Conservation (phyloP, 2,329 filamentous ascomycete genomes). For the Hymenoscyphus infarciens region DNA sequence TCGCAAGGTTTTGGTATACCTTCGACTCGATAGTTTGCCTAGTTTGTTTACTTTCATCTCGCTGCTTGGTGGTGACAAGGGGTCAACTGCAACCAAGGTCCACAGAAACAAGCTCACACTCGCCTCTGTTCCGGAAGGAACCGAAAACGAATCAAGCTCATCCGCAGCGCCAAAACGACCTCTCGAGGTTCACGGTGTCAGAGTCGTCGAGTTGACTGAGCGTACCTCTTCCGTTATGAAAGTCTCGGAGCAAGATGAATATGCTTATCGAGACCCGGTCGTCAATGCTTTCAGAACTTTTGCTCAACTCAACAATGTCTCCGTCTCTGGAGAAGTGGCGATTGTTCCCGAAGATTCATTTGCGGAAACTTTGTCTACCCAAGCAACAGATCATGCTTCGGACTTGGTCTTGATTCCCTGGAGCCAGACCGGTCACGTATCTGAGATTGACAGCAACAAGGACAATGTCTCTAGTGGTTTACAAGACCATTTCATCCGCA, state of each 20-base stretch:
- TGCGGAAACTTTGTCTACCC: constrained; percentile 69
- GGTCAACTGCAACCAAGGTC: constrained; percentile 31
- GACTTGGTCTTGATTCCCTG: constrained; percentile 84
- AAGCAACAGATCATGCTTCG: constrained; percentile 65
- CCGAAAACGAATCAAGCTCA: constrained; percentile 27
- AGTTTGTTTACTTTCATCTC: constrained; percentile 79
- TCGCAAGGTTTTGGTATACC: constrained; percentile 70
- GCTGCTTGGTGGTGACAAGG: constrained; percentile 60
- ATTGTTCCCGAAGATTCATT: constrained; percentile 76
- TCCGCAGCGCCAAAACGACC: constrained; percentile 22
- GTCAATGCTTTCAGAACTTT: constrained; percentile 90
- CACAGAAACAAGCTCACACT: constrained; percentile 36
- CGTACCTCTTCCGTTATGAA: constrained; percentile 95
- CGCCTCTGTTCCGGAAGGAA: constrained; percentile 29
- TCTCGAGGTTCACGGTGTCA: constrained; percentile 62
- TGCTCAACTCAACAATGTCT: constrained; percentile 76
- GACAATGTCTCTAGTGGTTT: constrained; percentile 57
- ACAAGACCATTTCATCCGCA: constrained; percentile 72
- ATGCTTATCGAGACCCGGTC: constrained; percentile 71
- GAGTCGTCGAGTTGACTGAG: constrained; percentile 82
- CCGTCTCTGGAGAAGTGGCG: constrained; percentile 76
- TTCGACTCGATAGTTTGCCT: constrained; percentile 80
- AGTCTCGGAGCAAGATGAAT: constrained; percentile 76
- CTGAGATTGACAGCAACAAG: constrained; percentile 50
- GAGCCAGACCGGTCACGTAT: constrained; percentile 75